These are phyloP conservation scores for Opeltia flavorubescens DNA, from an alignment of 495 filamentous ascomycete species.

Conservation along the genomic window DNA sequence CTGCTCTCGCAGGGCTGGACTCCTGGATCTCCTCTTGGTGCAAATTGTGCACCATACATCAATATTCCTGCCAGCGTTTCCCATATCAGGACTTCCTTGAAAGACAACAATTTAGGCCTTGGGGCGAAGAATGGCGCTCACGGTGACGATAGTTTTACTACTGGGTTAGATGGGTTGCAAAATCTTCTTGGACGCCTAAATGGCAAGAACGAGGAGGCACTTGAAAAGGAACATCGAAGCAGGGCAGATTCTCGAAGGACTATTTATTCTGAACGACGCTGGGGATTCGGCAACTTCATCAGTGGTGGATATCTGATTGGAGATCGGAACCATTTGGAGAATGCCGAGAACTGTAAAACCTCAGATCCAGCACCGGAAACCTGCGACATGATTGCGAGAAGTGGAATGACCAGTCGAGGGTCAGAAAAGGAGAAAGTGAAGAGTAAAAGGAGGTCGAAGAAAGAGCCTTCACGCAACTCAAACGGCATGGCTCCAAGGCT, in stretches of 20 bases:
- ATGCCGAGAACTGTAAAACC: neutral
- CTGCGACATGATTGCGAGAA: too few relatives aligned
- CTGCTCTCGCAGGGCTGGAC: conserved; percentile 80
- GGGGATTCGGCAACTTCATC: conserved; percentile 66
- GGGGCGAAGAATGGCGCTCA: conserved; percentile 58
- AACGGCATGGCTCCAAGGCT: too few relatives aligned
- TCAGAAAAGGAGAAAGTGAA: too few relatives aligned
- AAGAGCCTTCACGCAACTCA: too few relatives aligned
- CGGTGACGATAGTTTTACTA: conserved; percentile 48
- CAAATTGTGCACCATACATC: conserved; percentile 54
- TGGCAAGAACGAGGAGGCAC: conserved; percentile 57
- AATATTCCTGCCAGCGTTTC: conserved; percentile 58
- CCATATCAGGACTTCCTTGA: conserved; percentile 64
- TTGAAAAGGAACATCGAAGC: conserved; percentile 49
- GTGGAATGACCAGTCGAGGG: too few relatives aligned
- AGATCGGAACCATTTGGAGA: conserved; percentile 21
- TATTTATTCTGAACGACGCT: conserved; percentile 52
- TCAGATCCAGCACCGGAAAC: too few relatives aligned
- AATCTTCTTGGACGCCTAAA: conserved; percentile 77
- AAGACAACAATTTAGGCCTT: conserved; percentile 80
- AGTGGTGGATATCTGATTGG: conserved; percentile 64
- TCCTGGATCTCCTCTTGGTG: conserved; percentile 68
- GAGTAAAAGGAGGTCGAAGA: too few relatives aligned
- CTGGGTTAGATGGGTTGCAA: conserved; percentile 72
- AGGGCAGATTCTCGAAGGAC: conserved; percentile 49